Base-by-base conservation (phyloP, 805 yeast genomes). In the Wickerhamomyces silvicola region DNA sequence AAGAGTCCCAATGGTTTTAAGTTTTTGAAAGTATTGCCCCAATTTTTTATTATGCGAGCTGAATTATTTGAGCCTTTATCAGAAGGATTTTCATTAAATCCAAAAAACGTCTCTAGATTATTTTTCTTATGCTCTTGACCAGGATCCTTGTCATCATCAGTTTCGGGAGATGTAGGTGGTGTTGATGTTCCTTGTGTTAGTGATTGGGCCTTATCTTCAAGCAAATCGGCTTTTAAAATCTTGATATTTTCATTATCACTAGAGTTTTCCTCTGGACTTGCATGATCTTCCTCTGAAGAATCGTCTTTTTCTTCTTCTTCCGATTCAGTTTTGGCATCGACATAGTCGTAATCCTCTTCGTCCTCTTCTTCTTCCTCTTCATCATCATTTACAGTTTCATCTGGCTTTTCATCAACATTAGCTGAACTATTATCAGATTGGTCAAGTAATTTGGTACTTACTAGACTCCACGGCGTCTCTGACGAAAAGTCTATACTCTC, bases 51-150 rank as follows among this genome's bases (percentile, higher is more conserved):
- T 19, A 86, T 78, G 33, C 84, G 65, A 1, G 52, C 57, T 7
- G 81, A 70, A 2, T 59, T 57, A 41, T 76, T 72, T 2, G 85
- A 68, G 2, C 95, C 95, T 28, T 62, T 64, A 50, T 84, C 94
- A 27, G 64, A 56, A 5, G 57, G 39, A 23, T 57, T 45, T 52
- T 82, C 92, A 51, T 75, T 75, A 20, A 80, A 55, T 35, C 64
- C 71, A 52, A 70, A 78, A 45, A 78, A 81, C 27, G 66, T 62
- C 3, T 55, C 42, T 10, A 78, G 12, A 81, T 90, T 37, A 57
- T 71, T 72, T 30, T 18, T 38, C 18, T 27, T 27, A 26, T 38
- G 51, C 41, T 22, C 58, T 56, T 20, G 51, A 11, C 28, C 45
- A 10, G 55, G 59, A 6, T 52, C 55, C 25, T 52, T 57, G 2